Percentiles rank a stretch among this genome's conserved stretches.
Conservation (phyloP, 2,329 filamentous ascomycete species). For the Diplodia seriata region DNA sequence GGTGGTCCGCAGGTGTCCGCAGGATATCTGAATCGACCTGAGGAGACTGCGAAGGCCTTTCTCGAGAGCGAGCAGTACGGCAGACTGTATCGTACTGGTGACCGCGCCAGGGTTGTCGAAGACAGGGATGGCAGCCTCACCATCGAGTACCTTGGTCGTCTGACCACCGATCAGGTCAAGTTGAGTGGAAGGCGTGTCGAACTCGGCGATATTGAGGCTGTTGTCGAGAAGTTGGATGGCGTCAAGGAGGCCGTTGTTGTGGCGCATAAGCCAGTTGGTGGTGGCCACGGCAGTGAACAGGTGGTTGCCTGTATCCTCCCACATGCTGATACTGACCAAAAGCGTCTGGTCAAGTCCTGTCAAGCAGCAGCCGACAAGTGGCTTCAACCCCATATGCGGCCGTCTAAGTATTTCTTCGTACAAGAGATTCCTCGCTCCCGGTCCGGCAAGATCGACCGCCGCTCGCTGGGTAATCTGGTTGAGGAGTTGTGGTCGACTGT, state of each 20-base stretch:
- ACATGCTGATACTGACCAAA: not conserved
- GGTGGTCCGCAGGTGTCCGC: slow-evolving; percentile 77
- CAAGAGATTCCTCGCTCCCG: slow-evolving; percentile 71
- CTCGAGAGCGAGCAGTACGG: slow-evolving; percentile 55
- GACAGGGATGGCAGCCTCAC: slow-evolving; percentile 61
- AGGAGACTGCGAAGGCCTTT: slow-evolving; percentile 49
- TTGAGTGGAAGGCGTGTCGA: slow-evolving; percentile 79
- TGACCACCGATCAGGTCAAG: slow-evolving; percentile 79
- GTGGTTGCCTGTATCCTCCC: slow-evolving; percentile 28
- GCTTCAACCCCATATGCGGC: slow-evolving; percentile 81
- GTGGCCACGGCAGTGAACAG: slow-evolving; percentile 23
- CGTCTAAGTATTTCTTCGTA: slow-evolving; percentile 70
- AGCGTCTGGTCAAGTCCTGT: slow-evolving; percentile 35
- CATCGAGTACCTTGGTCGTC: slow-evolving; percentile 79
- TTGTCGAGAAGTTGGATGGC: slow-evolving; percentile 28
- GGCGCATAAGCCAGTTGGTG: slow-evolving; percentile 44
- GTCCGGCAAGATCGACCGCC: slow-evolving; percentile 80
- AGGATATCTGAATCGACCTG: slow-evolving; percentile 77
- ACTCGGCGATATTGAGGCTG: slow-evolving; percentile 60
- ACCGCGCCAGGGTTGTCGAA: slow-evolving; percentile 69
- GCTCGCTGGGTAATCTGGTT: slow-evolving; percentile 39
- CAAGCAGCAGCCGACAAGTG: slow-evolving; percentile 51
- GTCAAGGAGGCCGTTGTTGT: slow-evolving; percentile 57
- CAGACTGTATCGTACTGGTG: slow-evolving; percentile 77
- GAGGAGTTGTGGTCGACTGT: slow-evolving; percentile 10